A percentile compares a stretch with the other conserved stretches of the same genome.
Evolutionary conservation across 169 alveolate genomes (phyloP).

Genomic region (Plasmodium coatneyi): DNA sequence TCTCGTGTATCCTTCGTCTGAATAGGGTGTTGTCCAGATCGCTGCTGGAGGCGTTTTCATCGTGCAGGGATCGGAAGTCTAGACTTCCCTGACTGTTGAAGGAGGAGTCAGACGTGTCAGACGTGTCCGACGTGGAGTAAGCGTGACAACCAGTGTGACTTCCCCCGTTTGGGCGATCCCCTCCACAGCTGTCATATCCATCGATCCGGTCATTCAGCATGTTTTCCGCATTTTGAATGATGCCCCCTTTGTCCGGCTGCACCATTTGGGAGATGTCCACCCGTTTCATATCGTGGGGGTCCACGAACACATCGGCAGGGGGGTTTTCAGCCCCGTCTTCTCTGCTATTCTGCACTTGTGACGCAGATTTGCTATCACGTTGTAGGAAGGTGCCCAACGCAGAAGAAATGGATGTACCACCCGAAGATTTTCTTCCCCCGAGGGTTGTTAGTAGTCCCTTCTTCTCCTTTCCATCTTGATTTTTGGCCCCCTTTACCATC

Average conservation of each 20-base stretch:
- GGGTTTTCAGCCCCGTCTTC: not conserved
- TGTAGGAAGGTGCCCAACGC: not conserved
- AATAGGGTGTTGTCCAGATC: not conserved
- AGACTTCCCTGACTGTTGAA: slow-evolving; percentile 5
- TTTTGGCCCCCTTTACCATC: not conserved
- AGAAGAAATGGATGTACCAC: not conserved
- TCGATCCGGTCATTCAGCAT: not conserved
- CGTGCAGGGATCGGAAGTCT: not conserved
- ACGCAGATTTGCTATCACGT: not conserved
- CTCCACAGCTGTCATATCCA: not conserved
- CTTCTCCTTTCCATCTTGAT: not conserved
- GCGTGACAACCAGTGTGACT: not conserved
- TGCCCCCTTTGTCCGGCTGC: not conserved
- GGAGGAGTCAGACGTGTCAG: not conserved
- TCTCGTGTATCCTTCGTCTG: slow-evolving; percentile 7
- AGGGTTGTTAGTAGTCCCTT: not conserved
- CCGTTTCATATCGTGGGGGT: slow-evolving; percentile 38
- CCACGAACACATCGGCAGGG: slow-evolving; percentile 12
- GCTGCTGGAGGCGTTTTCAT: slow-evolving; percentile 20
- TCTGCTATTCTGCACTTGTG: not conserved
- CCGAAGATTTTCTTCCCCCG: not conserved
- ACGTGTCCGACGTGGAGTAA: not conserved
- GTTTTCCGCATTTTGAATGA: not conserved
- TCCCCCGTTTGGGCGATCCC: not conserved
- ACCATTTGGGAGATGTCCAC: slow-evolving; percentile 15